These are phyloP conservation scores for Xerocomus tenax DNA, from an alignment of 1,284 basidiomycete genomes.

Conservation along the genomic window DNA sequence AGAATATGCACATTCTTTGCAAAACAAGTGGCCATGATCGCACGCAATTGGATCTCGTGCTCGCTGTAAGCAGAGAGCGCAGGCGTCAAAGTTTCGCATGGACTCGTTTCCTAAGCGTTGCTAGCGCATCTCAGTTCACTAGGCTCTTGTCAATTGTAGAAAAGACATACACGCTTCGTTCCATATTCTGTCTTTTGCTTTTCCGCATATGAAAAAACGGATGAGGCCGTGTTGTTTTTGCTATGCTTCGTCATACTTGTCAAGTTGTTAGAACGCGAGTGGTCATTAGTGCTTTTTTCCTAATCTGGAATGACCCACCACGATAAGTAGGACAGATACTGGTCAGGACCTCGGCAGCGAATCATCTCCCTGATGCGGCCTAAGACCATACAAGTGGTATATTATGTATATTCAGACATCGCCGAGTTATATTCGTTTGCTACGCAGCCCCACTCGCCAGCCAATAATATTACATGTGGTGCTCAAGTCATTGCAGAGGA, in stretches of 20 bases:
- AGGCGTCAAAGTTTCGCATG: constrained; percentile 82
- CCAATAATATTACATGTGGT: too few species aligned
- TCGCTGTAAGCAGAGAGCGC: constrained; percentile 73
- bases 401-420: too few species aligned
- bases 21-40: constrained; percentile 78
- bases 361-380: too few species aligned
- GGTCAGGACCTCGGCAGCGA: too few species aligned
- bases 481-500: too few species aligned
- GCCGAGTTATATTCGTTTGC: too few species aligned
- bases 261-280: neutral
- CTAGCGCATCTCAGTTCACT: constrained; percentile 29
- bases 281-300: neutral
- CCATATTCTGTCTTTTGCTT: constrained; percentile 78
- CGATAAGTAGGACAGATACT: too few species aligned
- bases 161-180: constrained; percentile 53
- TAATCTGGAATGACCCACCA: neutral
- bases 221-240: constrained; percentile 82
- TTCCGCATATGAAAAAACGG: constrained; percentile 80
- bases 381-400: too few species aligned
- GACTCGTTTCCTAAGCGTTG: constrained; percentile 85
- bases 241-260: constrained; percentile 71
- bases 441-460: too few species aligned
- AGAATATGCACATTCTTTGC: constrained; percentile 78
- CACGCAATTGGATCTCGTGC: constrained; percentile 78
- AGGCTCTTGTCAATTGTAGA: neutral